These are phyloP conservation scores for Elymus sibiricus DNA, from an alignment of 176 grass and related monocot genomes.

Conservation along the genomic window DNA sequence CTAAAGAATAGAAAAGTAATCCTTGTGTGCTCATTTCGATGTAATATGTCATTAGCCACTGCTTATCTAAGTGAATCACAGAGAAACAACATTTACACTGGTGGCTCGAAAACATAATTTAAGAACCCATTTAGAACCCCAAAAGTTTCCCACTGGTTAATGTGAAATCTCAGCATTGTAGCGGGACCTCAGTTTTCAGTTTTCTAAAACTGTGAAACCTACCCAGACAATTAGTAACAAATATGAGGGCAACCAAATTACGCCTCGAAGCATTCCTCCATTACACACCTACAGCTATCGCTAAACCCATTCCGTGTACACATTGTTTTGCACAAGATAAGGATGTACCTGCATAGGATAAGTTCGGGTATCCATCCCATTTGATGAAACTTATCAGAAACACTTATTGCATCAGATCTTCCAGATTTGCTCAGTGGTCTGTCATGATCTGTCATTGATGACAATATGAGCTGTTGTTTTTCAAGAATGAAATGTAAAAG, in stretches of 20 bases:
- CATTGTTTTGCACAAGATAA: neutral
- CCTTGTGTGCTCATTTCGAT: neutral
- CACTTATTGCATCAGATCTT: conserved; percentile 62
- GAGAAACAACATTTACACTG: neutral
- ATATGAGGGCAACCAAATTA: neutral
- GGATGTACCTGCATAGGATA: conserved; percentile 70
- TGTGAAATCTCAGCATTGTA: neutral
- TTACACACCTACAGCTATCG: neutral
- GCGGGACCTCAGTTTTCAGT: neutral
- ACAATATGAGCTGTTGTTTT: neutral
- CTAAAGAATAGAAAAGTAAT: neutral
- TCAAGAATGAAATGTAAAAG: neutral
- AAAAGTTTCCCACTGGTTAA: neutral
- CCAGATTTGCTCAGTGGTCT: conserved; percentile 76
- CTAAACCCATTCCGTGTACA: neutral
- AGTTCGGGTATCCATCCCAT: conserved; percentile 93
- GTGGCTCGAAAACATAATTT: neutral
- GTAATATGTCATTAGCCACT: neutral
- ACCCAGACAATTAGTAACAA: neutral
- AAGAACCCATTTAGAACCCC: neutral
- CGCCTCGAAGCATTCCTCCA: neutral
- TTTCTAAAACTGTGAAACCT: neutral
- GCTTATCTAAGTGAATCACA: neutral
- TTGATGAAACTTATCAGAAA: conserved; percentile 75
- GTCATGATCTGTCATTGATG: conserved; percentile 68